A percentile compares a stretch with the other conserved stretches of the same genome.
Conservation (phyloP, 305 asterid genomes). For the Ajuga reptans region DNA sequence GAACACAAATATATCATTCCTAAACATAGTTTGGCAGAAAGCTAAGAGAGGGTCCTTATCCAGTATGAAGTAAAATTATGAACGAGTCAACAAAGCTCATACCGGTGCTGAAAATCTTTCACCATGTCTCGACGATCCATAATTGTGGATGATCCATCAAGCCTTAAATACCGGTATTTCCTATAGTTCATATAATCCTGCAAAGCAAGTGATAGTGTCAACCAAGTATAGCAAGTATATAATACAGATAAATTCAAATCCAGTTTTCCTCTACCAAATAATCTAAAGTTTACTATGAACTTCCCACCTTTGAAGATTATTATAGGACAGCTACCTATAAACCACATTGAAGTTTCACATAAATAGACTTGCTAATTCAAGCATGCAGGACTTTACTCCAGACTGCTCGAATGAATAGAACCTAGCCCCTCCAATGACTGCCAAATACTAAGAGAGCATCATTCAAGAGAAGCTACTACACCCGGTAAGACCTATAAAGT, state of each 20-base stretch:
- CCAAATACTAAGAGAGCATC: neutral
- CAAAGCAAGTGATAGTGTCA: constrained; percentile 25
- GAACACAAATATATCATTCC: constrained; percentile 92
- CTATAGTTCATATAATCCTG: constrained; percentile 97
- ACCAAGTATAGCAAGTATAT: neutral
- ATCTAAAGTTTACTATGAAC: neutral
- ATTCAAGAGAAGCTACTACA: neutral
- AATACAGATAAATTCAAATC: neutral
- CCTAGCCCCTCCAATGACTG: neutral
- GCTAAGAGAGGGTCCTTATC: constrained; percentile 1
- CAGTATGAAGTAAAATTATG: neutral
- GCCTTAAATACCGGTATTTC: constrained; percentile 81
- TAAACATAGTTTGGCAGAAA: constrained; percentile 20
- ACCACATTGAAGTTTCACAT: neutral
- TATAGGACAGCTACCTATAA: neutral
- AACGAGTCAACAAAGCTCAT: constrained; percentile 19
- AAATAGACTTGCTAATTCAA: neutral
- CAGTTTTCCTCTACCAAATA: neutral
- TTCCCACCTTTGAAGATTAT: neutral
- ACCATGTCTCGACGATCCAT: constrained; percentile 98
- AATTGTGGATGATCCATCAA: constrained; percentile 93
- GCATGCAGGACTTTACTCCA: neutral
- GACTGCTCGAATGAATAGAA: neutral
- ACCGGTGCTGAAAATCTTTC: constrained; percentile 95
- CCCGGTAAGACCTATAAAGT: neutral